These are phyloP conservation scores for Geosmithia flava DNA, from an alignment of 2,329 filamentous ascomycete species.

Conservation along the genomic window DNA sequence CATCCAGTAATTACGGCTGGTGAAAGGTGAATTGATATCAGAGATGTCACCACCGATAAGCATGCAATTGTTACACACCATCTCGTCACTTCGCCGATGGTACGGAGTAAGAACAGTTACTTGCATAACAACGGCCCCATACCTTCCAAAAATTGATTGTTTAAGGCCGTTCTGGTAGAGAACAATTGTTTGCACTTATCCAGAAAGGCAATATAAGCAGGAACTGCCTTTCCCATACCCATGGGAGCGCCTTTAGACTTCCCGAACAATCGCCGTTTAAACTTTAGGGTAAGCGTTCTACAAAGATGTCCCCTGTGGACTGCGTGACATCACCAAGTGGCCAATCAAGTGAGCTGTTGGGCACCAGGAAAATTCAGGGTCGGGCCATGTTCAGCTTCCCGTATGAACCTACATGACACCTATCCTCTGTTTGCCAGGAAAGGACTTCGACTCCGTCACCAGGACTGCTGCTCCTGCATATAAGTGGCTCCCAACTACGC, in stretches of 20 bases:
- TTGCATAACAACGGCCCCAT: too few relatives aligned
- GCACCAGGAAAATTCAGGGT: constrained; percentile 1
- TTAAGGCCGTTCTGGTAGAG: too few relatives aligned
- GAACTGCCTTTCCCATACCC: background rate
- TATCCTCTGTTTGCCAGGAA: background rate
- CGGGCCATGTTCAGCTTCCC: background rate
- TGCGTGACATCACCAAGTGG: background rate
- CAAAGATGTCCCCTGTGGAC: background rate
- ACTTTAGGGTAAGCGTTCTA: background rate
- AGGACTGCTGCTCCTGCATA: background rate
- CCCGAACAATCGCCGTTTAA: background rate
- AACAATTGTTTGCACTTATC: too few relatives aligned
- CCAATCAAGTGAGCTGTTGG: background rate
- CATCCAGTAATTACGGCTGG: too few relatives aligned
- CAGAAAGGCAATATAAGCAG: background rate
- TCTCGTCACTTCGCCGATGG: too few relatives aligned
- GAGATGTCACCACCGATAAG: too few relatives aligned
- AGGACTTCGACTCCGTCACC: background rate
- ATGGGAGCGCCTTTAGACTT: background rate
- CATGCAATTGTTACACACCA: too few relatives aligned
- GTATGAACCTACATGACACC: background rate
- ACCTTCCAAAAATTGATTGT: too few relatives aligned
- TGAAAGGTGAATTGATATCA: too few relatives aligned
- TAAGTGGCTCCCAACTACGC: background rate
- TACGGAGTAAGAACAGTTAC: too few relatives aligned